Base-by-base conservation (phyloP, 1,284 basidiomycete genomes). In the Neolentinus lepideus region DNA sequence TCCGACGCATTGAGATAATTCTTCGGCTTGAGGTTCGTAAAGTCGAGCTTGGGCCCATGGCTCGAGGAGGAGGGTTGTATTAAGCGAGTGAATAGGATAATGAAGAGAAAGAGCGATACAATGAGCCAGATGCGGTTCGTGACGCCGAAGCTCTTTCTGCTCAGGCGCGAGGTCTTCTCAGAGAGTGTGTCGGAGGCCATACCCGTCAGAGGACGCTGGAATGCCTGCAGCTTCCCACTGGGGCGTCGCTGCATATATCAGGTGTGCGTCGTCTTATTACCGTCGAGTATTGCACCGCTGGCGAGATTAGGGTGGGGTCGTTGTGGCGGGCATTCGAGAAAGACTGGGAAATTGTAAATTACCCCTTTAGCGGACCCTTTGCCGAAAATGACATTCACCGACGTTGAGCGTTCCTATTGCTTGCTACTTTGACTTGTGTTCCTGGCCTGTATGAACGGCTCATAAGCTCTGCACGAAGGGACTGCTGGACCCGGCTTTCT, bases 81-180 rank as follows among this genome's bases (percentile, higher is more conserved):
- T 56, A 81, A 78, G 58, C 83, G 83, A 8, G 86, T 85, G 66
- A 90, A 72, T 47, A 77, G 67, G 59, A 91, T 62, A 60, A 93
- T 70, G 62, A 77, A 75, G 51, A 86, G 63, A 59, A 90, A 73
- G 56, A 78, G 69, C 29, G 75, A 64, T 55, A 92, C 62, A 62
- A 91, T 75, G 63, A 81, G 69, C 84, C 87, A 90, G 70, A 91
- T 85, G 57, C 88, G 80, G 67, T 82, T 82, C 3, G 81, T 81
- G 60, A 86, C 75, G 58, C 82, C 83, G 58, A 86, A 68, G 47
- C 67, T 78, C 61, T 81, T 82, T 62, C 79, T 79, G 65, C 70
- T 74, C 61, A 83, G 73, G 56, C 78, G 75, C 2, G 78, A 77
- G 2, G 66, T 60, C 64, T 80, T 81, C 61, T 84, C 76, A n/a